These are phyloP conservation scores for Phaffia rhodozyma DNA, from an alignment of 1,284 basidiomycete species.

Conservation along the genomic window DNA sequence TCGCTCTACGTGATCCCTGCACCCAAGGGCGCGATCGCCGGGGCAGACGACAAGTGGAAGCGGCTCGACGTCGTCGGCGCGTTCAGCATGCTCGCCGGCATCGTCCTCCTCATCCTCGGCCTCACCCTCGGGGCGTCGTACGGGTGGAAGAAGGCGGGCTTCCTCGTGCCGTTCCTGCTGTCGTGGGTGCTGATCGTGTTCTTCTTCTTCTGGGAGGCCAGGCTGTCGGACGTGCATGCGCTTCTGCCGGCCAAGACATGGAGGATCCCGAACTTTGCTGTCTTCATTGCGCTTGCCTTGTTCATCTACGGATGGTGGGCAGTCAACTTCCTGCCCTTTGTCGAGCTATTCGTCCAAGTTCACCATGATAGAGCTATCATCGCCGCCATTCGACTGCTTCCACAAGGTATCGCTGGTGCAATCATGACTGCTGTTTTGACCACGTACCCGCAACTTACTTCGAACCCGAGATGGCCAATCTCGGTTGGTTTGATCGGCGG, in stretches of 20 bases:
- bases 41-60: constrained; percentile 30
- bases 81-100: no score
- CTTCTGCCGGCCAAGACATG: constrained; percentile 33
- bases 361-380: constrained; percentile 26
- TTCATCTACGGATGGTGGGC: no score
- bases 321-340: no score
- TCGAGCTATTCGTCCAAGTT: no score
- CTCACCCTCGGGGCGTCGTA: no score
- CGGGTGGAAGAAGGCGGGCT: no score
- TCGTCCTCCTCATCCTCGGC: no score
- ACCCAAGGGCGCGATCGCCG: constrained; percentile 29
- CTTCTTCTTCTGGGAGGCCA: no score
- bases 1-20: neutral
- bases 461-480: constrained; percentile 29
- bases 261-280: constrained; percentile 24
- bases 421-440: constrained; percentile 28
- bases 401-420: constrained; percentile 31
- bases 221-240: constrained; percentile 27
- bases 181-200: no score
- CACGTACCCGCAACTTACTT: constrained; percentile 28
- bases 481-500: constrained; percentile 17
- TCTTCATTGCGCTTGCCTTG: no score
- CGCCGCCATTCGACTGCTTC: constrained; percentile 30
- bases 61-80: constrained; percentile 34
- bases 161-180: no score